These are phyloP conservation scores for Malassezia globosa DNA, from an alignment of 1,284 basidiomycete species.

Conservation along the genomic window DNA sequence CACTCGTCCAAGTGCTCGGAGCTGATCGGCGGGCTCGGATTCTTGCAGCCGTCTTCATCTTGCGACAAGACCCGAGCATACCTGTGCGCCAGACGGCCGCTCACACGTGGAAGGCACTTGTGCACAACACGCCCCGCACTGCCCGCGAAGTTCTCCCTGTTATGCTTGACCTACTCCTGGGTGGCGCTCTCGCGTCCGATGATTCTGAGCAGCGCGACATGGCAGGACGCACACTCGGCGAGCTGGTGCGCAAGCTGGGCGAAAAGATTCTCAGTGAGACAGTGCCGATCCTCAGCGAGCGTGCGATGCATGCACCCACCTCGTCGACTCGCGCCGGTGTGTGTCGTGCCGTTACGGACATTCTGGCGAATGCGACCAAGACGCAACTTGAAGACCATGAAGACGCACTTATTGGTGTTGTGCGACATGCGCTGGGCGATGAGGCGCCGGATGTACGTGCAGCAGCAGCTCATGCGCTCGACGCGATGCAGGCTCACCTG, in stretches of 20 bases:
- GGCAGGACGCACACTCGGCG: constrained; percentile 49
- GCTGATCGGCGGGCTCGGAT: constrained; percentile 79
- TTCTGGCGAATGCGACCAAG: constrained; percentile 79
- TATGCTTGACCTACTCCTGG: constrained; percentile 55
- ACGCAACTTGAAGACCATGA: constrained; percentile 78
- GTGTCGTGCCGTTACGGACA: constrained; percentile 72
- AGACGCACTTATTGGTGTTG: constrained; percentile 64
- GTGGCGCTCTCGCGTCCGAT: constrained; percentile 61
- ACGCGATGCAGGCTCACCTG: constrained; percentile 76
- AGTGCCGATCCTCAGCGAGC: constrained; percentile 63
- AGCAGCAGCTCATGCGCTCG: constrained; percentile 87
- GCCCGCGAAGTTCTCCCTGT: constrained; percentile 89
- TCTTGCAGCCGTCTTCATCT: constrained; percentile 77
- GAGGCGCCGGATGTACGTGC: constrained; percentile 72
- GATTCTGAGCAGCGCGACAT: constrained; percentile 86
- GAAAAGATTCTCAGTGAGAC: constrained; percentile 81
- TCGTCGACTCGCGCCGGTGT: constrained; percentile 72
- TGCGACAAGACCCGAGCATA: constrained; percentile 83
- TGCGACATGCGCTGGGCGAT: constrained; percentile 78
- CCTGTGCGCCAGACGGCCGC: constrained; percentile 81
- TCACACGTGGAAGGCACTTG: constrained; percentile 96
- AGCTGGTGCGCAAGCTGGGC: constrained; percentile 89
- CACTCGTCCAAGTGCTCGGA: constrained; percentile 77
- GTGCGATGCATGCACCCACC: constrained; percentile 57
- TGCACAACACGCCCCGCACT: constrained; percentile 58